These are phyloP conservation scores for Fusarium zealandicum DNA, from an alignment of 2,329 filamentous ascomycete species.

Conservation along the genomic window DNA sequence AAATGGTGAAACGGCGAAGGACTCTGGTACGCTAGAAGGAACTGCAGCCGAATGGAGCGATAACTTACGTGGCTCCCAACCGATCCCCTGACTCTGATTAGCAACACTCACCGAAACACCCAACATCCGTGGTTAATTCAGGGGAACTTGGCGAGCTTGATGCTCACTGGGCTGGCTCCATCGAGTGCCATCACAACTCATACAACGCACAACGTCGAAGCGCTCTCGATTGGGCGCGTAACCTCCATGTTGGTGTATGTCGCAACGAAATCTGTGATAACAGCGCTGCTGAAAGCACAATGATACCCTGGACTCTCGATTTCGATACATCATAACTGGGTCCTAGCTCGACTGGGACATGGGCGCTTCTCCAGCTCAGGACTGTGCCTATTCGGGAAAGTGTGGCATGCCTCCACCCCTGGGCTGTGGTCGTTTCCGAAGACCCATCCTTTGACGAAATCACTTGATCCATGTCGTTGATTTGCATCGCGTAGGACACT, in stretches of 20 bases:
- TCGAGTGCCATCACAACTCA: not conserved
- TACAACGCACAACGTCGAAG: too few species aligned
- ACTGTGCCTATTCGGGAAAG: conserved; percentile 32
- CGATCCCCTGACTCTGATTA: not conserved
- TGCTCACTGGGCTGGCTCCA: not conserved
- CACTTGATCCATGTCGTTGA: conserved; percentile 40
- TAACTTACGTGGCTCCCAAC: not conserved
- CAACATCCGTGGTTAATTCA: not conserved
- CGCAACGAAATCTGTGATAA: conserved; percentile 28
- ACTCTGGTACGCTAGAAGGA: not conserved
- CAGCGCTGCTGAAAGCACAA: conserved; percentile 9
- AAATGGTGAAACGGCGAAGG: conserved; percentile 5
- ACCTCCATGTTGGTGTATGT: conserved; percentile 25
- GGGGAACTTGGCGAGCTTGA: not conserved
- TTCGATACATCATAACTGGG: conserved; percentile 25
- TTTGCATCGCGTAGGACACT: conserved; percentile 32
- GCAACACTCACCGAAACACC: not conserved
- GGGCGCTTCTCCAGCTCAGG: conserved; percentile 19
- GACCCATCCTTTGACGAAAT: conserved; percentile 37
- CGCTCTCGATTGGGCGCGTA: conserved; percentile 11
- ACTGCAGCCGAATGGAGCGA: too few species aligned
- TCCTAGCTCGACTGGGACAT: not conserved
- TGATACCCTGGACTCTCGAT: conserved; percentile 6
- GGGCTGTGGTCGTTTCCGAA: conserved; percentile 35
- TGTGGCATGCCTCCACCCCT: conserved; percentile 22